phyloP scores from a whole-genome alignment of 768 basidiomycete genomes.

The Trametes punicea region DNA sequence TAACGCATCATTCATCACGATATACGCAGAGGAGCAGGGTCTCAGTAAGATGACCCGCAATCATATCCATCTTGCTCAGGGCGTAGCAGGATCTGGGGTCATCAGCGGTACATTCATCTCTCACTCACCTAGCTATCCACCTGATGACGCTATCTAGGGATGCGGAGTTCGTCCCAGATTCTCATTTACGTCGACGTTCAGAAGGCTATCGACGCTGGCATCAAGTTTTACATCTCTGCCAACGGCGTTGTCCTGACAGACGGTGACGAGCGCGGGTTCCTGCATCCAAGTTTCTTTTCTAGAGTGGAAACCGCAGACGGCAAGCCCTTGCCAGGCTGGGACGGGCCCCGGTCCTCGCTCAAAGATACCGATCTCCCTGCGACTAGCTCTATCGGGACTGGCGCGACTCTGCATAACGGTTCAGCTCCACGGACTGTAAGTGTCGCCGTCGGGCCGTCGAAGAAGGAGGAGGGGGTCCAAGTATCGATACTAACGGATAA shows the following conservation, averaged over 20 bases:
- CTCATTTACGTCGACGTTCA: slow-evolving; percentile 79
- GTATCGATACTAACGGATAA: background rate
- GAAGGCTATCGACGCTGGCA: slow-evolving; percentile 63
- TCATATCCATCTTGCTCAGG: slow-evolving; percentile 91
- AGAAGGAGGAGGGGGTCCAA: slow-evolving; percentile 2
- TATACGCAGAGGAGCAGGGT: slow-evolving; percentile 56
- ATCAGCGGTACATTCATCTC: slow-evolving; percentile 61
- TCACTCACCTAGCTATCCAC: background rate
- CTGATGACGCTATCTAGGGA: slow-evolving; percentile 47
- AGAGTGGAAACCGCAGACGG: slow-evolving; percentile 56
- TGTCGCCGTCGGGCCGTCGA: background rate
- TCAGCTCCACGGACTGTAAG: background rate
- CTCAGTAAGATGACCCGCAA: slow-evolving; percentile 84
- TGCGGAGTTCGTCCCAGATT: slow-evolving; percentile 74
- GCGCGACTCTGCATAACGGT: background rate
- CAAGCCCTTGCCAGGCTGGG: slow-evolving; percentile 27
- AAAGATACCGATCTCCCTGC: background rate
- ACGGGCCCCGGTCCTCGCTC: background rate
- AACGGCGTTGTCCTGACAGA: slow-evolving; percentile 90
- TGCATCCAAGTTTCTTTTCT: slow-evolving; percentile 63
- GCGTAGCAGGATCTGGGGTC: slow-evolving; percentile 59
- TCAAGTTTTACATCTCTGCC: slow-evolving; percentile 72
- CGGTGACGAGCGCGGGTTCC: slow-evolving; percentile 62
- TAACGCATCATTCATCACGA: background rate
- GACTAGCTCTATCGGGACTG: background rate